These are phyloP conservation scores for Ustilago sp. DNA, from an alignment of 1,284 basidiomycete genomes.

Conservation along the genomic window DNA sequence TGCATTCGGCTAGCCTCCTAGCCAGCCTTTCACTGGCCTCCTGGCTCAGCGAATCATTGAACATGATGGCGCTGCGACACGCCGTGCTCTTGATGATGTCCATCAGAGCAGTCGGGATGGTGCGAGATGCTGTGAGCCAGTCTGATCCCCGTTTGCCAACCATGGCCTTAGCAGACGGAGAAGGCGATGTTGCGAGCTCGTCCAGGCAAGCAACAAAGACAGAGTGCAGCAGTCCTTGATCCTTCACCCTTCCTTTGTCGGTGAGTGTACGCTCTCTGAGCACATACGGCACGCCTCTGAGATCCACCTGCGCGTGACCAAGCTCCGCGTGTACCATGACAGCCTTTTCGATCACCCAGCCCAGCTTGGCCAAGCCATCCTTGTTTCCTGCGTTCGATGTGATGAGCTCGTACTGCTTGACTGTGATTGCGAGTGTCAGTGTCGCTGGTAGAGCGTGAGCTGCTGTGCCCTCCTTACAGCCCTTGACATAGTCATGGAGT, in stretches of 20 bases:
- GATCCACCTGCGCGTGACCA: slow-evolving; percentile 39
- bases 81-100: slow-evolving; percentile 34
- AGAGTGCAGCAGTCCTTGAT: slow-evolving; percentile 6
- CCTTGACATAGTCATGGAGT: slow-evolving; percentile 76
- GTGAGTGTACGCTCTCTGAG: slow-evolving; percentile 20
- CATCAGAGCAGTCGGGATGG: slow-evolving; percentile 20
- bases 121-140: slow-evolving; percentile 13
- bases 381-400: not conserved
- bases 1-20: slow-evolving; percentile 76
- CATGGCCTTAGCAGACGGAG: not conserved
- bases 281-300: slow-evolving; percentile 25
- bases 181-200: not conserved
- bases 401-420: slow-evolving; percentile 26
- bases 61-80: slow-evolving; percentile 74
- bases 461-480: slow-evolving; percentile 14
- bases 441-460: not conserved
- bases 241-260: slow-evolving; percentile 21
- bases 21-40: slow-evolving; percentile 81
- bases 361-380: slow-evolving; percentile 10
- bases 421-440: slow-evolving; percentile 21
- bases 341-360: slow-evolving; percentile 17
- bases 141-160: not conserved
- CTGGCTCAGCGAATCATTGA: slow-evolving; percentile 81
- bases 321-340: slow-evolving; percentile 22
- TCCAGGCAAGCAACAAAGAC: slow-evolving; percentile 19